phyloP scores from a whole-genome alignment of 164 flowering plant species.

The Buxus sempervirens region DNA sequence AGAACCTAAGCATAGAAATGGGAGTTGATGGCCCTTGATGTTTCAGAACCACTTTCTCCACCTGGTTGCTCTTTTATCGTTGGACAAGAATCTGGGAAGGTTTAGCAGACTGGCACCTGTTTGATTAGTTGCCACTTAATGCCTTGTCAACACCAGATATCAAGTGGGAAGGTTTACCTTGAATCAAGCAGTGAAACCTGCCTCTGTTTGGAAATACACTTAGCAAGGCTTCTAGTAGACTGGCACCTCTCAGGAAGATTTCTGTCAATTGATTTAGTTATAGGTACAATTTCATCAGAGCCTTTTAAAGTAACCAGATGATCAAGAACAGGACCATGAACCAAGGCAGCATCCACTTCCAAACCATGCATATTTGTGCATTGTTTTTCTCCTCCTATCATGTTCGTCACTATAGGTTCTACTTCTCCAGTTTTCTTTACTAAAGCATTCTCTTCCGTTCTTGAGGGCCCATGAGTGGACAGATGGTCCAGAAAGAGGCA shows the following conservation, averaged over 20 bases:
- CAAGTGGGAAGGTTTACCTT: no score
- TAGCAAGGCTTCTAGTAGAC: constrained; percentile 74
- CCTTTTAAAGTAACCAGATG: constrained; percentile 12
- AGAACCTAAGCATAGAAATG: no score
- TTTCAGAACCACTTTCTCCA: constrained; percentile 65
- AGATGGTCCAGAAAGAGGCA: constrained; percentile 16
- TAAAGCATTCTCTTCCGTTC: constrained; percentile 6
- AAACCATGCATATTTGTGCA: constrained; percentile 7
- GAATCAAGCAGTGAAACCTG: constrained; percentile 68
- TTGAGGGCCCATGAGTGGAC: no score
- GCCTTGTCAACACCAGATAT: no score
- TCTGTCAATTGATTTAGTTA: constrained; percentile 30
- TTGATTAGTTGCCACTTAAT: no score
- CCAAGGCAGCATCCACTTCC: constrained; percentile 10
- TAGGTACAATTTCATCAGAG: constrained; percentile 51
- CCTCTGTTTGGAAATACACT: constrained; percentile 69
- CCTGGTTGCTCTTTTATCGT: constrained; percentile 47
- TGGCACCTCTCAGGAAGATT: constrained; percentile 27
- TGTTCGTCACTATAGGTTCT: not conserved
- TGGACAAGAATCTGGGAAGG: constrained; percentile 60
- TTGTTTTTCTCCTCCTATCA: constrained; percentile 2
- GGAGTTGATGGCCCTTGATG: not conserved
- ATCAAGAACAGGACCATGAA: constrained; percentile 14
- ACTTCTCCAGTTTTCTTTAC: constrained; percentile 6
- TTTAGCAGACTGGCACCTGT: no score